Percentiles rank a stretch among this genome's conserved stretches.
These are phyloP conservation scores for Peniophora sp. DNA, from an alignment of 1,284 basidiomycete genomes.

Conservation along the genomic window DNA sequence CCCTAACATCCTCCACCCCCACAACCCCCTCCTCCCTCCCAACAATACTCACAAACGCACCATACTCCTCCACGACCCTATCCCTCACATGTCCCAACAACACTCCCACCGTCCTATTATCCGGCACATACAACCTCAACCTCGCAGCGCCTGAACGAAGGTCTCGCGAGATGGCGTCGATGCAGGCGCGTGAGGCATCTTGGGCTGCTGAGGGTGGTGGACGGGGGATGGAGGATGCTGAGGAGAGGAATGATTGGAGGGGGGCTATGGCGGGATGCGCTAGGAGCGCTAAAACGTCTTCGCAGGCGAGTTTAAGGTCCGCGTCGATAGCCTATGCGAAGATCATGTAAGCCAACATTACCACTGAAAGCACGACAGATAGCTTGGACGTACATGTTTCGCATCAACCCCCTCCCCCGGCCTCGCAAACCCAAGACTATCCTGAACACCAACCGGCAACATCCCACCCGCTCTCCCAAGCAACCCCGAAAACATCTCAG, in stretches of 20 bases:
- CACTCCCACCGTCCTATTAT: conserved; percentile 69
- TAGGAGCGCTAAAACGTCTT: conserved; percentile 69
- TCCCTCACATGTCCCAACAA: conserved; percentile 71
- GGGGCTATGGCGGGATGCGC: conserved; percentile 26
- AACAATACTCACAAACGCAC: not conserved
- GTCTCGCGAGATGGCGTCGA: conserved; percentile 28
- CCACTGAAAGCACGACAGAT: too few species aligned
- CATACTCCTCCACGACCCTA: conserved; percentile 47
- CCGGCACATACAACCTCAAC: conserved; percentile 71
- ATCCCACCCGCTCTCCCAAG: too few species aligned
- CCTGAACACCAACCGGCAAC: too few species aligned
- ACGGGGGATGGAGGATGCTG: conserved; percentile 13
- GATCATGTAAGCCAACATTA: conserved; percentile 8
- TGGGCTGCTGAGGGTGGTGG: conserved; percentile 15
- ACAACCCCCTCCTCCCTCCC: not conserved
- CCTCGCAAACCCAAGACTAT: too few species aligned
- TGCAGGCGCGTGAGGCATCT: conserved; percentile 34
- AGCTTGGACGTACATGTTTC: too few species aligned
- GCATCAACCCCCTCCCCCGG: too few species aligned
- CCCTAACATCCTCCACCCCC: not conserved
- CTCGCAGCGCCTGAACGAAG: conserved; percentile 46
- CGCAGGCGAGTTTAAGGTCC: conserved; percentile 75
- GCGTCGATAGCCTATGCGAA: conserved; percentile 68
- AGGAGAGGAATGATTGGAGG: conserved; percentile 10
- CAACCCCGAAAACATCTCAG: too few species aligned